Evolutionary conservation across 441 rosid genomes (phyloP), one percentile per base, ranked within the genome.

Genomic region (Oxalis stricta): DNA sequence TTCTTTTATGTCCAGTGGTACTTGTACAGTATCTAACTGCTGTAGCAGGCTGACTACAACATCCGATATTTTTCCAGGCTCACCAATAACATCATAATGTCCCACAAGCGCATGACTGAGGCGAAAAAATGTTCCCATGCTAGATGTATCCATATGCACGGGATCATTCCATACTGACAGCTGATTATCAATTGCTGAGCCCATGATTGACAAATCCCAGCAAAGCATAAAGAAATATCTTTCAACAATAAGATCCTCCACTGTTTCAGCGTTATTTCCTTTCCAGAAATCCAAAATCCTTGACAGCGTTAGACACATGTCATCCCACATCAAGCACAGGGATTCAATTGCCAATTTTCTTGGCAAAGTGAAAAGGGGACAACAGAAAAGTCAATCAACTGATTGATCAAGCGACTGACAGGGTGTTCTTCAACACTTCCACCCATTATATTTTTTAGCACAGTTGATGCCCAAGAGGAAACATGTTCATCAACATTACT

Each of bases 161-260:
- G 63, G 46, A 42, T 65, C 73, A 39, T 65, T 58, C 72, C 60
- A 52, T 46, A 60, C 33, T 36, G 70, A 64, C 55, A 69, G 60
- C 55, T 59, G 76, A 58, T 43, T 22, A 41, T 70, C 75, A 30
- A 56, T 41, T 38, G 68, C 39, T 15, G 55, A 52, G 31, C 63
- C 59, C 57, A 60, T 44, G 30, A 58, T 53, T 44, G 95, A 73
- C 53, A 85, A 58, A 72, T 94, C 99, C 71, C 84, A 72, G 64
- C 94, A 84, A 61, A 94, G 95, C 18, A 68, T 40, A 64, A 82
- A 94, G 41, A 84, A 41, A 64, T 94, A 94, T 69, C 98, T 79
- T 73, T 94, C 99, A 56, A 86, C 68, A 40, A 94, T 63, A 56
- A 86, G 74, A 57, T 89, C 99, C 74, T 81, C 98, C 59, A 76